These are phyloP conservation scores for Teunomyces tritomae DNA, from an alignment of 805 yeast species.

Conservation along the genomic window DNA sequence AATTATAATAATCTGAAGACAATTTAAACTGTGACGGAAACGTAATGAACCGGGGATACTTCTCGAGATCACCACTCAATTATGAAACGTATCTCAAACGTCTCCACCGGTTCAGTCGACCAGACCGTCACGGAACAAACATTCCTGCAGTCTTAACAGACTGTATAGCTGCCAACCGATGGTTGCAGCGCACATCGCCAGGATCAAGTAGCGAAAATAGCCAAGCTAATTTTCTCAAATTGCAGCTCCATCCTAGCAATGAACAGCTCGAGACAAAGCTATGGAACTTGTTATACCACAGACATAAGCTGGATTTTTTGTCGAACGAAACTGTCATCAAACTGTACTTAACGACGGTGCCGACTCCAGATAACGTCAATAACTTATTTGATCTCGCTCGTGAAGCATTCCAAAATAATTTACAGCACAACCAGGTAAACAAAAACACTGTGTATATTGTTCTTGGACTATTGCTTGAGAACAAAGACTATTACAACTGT, in stretches of 20 bases:
- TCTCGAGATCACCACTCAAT: conserved; percentile 23
- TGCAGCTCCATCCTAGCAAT: not conserved
- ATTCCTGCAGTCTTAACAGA: conserved; percentile 14
- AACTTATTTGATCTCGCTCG: not conserved
- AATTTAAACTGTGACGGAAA: not conserved
- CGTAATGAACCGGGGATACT: conserved; percentile 5
- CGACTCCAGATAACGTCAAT: conserved; percentile 6
- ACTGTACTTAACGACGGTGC: conserved; percentile 17
- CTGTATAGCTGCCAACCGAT: conserved; percentile 22
- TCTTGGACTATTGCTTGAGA: conserved; percentile 17
- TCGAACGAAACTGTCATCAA: conserved; percentile 9
- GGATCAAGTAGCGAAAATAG: not conserved
- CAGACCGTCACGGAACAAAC: not conserved
- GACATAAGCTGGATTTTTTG: not conserved
- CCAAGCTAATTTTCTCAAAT: not conserved
- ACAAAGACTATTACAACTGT: conserved; percentile 27
- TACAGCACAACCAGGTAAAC: not conserved
- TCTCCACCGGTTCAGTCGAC: conserved; percentile 5
- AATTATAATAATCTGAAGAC: not conserved
- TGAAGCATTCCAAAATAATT: not conserved
- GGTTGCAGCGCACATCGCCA: conserved; percentile 11
- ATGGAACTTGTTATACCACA: not conserved
- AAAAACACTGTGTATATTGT: conserved; percentile 7
- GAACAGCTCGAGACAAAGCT: conserved; percentile 5
- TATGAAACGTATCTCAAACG: conserved; percentile 23